Evolutionary conservation across 73 alveolate genomes (phyloP), one percentile per base, ranked within the genome.

Genomic region (Paraurostyla sp.): DNA sequence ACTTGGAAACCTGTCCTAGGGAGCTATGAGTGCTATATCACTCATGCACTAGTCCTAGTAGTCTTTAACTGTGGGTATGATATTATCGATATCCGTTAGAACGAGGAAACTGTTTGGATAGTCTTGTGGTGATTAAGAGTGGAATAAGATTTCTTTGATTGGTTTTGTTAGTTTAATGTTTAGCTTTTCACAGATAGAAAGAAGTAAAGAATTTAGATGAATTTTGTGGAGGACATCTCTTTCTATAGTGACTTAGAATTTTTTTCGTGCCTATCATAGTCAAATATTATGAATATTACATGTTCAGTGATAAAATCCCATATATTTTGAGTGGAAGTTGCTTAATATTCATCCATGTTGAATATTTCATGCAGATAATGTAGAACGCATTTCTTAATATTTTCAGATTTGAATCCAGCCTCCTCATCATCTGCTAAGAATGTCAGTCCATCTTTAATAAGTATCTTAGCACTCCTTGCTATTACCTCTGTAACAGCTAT

Each of bases 291-390:
- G 16, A 16, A 11, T 16, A 27, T 62, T 62, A 62, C 88, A 57
- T 88, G 90, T 60, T 88, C 94, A 15, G 91, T 58, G 20, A 88
- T 63, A 50, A 88, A 88, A 73, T 88, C 94, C 94, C 94, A 88
- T 11, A 88, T 88, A 49, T 76, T 88, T 57, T 76, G 33, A 20
- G 91, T 23, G 0, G 90, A 38, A 58, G 80, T 18, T 32, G 62
- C 68, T 13, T 40, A 38, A 42, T 41, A 41, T 29, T 81, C 91
- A 57, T 52, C 91, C 71, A 41, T 81, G 42, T 81, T 81, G 50
- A 81, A 59, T 36, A 81, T 81, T 45, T 81, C 91, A 0, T 58
- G 49, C 48, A 81, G 68, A 54, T 81, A 81, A 57, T 81, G 81
- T 4, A 56, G 71, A 4, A 81, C 82, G 41, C 91, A 81, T 33